Base-by-base conservation (phyloP, 179 eudicot species). In the Carnegiea gigantea region DNA sequence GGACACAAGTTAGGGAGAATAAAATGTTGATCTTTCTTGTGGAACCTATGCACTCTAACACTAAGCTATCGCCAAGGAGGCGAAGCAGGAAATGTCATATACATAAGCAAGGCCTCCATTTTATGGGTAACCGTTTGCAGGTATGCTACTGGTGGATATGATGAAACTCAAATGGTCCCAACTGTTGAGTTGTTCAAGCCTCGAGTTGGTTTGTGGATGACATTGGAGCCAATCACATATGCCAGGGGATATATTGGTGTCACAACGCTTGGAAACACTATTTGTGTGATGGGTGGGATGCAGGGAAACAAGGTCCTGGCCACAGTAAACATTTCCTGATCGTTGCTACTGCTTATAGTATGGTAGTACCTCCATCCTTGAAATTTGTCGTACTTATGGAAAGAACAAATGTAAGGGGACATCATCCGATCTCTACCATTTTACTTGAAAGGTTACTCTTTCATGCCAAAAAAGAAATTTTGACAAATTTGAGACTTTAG, bases 131-230 rank as follows among this genome's bases (percentile, higher is more conserved):
- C 75, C 79, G 57, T 65, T 80, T 82, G 79, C 87, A 96, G 98
- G 86, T 92, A 90, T 85, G 95, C 96, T 51, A 76, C 94, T 59
- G 99, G 98, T 77, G 99, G 98, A 24, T 89, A 70, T 75, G 88
- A 92, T 85, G 96, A 93, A 76, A 36, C 64, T 20, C 75, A 74
- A 62, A 92, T 92, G 91, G 86, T 88, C 21, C 82, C 97, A 30
- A 89, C 84, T 17, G 88, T 92, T 26, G 99, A 94, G 82, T 78
- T 88, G 53, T 89, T 86, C 24, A 95, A 94, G 79, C 91, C 95
- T 76, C 93, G 98, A 11, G 73, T 80, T 81, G 90, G 88, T 75
- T 75, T 86, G 10, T 96, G 99, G 99, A 86, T 77, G 83, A 77
- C 79, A 80, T 92, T 80, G 24, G 86, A 92, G 46, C 78, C 95